Base-by-base conservation (phyloP, 305 asterid species). In the Fraxinus floribunda region DNA sequence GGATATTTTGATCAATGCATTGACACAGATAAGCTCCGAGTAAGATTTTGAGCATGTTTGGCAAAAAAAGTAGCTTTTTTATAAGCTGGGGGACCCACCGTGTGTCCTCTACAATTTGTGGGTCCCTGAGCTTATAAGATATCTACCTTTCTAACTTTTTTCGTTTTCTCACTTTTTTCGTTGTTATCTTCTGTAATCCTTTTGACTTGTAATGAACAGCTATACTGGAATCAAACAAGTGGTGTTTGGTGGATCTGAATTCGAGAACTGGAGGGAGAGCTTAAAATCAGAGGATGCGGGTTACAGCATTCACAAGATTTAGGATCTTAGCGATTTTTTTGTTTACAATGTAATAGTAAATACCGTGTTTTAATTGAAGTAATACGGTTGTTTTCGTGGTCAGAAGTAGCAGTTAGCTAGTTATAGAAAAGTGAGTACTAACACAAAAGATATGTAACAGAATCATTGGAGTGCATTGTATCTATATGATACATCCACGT, bases 21-120 rank as follows among this genome's bases (percentile, higher is more conserved):
- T 95, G 89, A 89, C 95, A 1, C 98, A 95, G 74, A 80, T 94
- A 82, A 92, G 97, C 90, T 88, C 97, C 0, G 97, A 94, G 98
- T 95, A 93, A 90, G 97, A 70, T 75, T 77, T 81, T 16, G 30
- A 62, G 71, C 74, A 22, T 26, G 34, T 66, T 29, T 24, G 35
- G 35, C 32, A 66, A 22, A 20, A 7, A 20, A 8, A 0, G 38
- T 41, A 30, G 64, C 57, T 70, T 81, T 81, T 62, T 79, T 49
- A 49, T 49, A 15, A 15, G 7, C 20, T 15, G 60, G 60, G 20
- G 60, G 5, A 15, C n/a, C 60, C 60, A 49, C 1, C 1, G 20
- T 49, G 5, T 15, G 60, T 49, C n/a, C 20, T 38, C n/a, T 3
- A 49, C 7, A 49, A 49, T 13, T 49, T 49, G 18, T 49, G 7